Base-by-base conservation (phyloP, 1,139 yeast species). In the Tardiomyces blankii region DNA sequence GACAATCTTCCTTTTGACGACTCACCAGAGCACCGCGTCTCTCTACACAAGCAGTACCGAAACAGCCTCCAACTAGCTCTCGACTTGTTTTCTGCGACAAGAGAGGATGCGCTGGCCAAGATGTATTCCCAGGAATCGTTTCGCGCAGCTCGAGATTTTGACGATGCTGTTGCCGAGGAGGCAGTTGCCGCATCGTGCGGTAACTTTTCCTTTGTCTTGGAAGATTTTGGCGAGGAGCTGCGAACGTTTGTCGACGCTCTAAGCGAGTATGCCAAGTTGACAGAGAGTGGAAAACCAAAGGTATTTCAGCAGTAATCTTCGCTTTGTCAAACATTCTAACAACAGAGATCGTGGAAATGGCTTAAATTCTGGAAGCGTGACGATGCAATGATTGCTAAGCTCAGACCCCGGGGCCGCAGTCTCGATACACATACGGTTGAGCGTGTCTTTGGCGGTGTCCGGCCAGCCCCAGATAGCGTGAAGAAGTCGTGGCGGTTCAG, bases 161-260 rank as follows among this genome's bases (percentile, higher is more conserved):
- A 67, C n/a, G 69, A 71, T 43, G 72, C 74, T 49, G 75, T 84
- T 0, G 82, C 80, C 49, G 82, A 81, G 53, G 94, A 85, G 60
- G 91, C 82, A 52, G 82, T 83, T 4, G 84, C 91, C 1, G 95
- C 95, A 0, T 77, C 86, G 46, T 84, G 93, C 66, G 93, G 91
- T 2, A 83, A 85, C 57, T 85, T 84, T 58, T 73, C 88, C 0
- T 75, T 80, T 35, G 71, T 83, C 33, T 59, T 86, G 39, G 75
- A 77, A 2, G 78, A 81, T 47, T 79, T 78, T 56, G 80, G 86
- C 1, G 69, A 69, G 44, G 88, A 80, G 50, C 63, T 84, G 46
- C 62, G 65, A 32, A 67, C 62, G 3, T 77, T 79, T 51, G 63
- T 84, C 40, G 63, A 65, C 21, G 56, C 72, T 11, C 61, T 81